Evolutionary conservation across 768 basidiomycete species (phyloP), one percentile per base, ranked within the genome.

Genomic region (Leucosporidium creatinivorum): DNA sequence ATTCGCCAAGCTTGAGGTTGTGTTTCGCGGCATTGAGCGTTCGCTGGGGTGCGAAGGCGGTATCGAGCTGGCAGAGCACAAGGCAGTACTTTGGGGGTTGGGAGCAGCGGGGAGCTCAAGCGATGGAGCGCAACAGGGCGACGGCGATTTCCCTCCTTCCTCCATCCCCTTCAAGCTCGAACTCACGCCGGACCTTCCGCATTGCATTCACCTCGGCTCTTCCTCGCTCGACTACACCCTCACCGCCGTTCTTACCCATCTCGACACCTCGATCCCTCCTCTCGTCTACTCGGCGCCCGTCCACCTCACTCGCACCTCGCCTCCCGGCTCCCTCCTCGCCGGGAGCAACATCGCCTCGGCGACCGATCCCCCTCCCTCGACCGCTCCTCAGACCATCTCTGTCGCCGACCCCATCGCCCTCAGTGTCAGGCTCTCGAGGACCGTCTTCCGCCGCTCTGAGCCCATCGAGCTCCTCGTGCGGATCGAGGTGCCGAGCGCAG

Each of bases 151-250:
- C 79, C 73, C 86, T 65, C 87, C 87, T 7, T 81, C 85, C 3
- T 83, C 84, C 26, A 84, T 87, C 68, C 85, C 87, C n/a, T 93
- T 93, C 78, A 84, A 89, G 48, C 85, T 93, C 68, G 89, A 88
- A 17, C 82, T 93, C 61, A 84, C 82, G 66, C 79, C 84, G 51
- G 91, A 93, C 77, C 85, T 88, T 9, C 91, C 91, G 0, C 89
- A 92, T 76, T 89, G 88, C 50, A 81, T 92, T 36, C 85, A 86
- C 73, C 89, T 90, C 6, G 81, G 86, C 21, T 84, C 84, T 69
- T 92, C 91, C 3, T 84, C 85, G 1, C 80, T 93, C 62, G 81
- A 82, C 19, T 88, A 93, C 76, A 80, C 82, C 21, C 80, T 93
- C 55, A 85, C 83, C 18, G 91, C 87, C 44, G 84, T 82, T 1